Evolutionary conservation across 1,284 basidiomycete genomes (phyloP).

Genomic region (Athelia psychrophila): DNA sequence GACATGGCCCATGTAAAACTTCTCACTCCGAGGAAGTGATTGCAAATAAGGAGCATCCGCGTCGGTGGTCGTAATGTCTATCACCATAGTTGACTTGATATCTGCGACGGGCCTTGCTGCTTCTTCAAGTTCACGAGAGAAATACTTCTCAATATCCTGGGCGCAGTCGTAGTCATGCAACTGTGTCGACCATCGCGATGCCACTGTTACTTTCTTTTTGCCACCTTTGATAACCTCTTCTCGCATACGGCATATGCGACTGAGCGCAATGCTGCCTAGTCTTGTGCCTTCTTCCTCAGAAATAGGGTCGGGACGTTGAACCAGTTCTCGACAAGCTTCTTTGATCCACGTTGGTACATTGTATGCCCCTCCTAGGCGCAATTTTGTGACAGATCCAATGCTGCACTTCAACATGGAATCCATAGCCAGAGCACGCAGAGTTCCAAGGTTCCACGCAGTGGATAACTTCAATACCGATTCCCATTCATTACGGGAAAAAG

Average conservation of each 20-base stretch:
- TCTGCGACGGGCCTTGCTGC: too few relatives aligned
- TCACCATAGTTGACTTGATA: too few relatives aligned
- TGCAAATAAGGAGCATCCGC: too few relatives aligned
- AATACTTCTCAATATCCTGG: too few relatives aligned
- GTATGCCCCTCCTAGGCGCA: background rate
- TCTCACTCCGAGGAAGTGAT: too few relatives aligned
- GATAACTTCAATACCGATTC: constrained; percentile 19
- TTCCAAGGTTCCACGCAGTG: constrained; percentile 18
- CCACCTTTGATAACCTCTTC: background rate
- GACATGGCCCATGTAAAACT: too few relatives aligned
- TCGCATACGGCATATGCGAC: constrained; percentile 1
- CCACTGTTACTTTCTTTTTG: background rate
- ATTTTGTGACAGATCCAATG: background rate
- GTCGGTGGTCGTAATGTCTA: too few relatives aligned
- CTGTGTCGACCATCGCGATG: background rate
- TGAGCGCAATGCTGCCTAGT: background rate
- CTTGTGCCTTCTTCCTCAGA: constrained; percentile 1
- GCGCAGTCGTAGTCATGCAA: too few relatives aligned
- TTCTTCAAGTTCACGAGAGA: too few relatives aligned
- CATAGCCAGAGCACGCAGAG: constrained; percentile 17
- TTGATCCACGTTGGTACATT: constrained; percentile 1
- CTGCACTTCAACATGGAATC: background rate
- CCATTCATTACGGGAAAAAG: constrained; percentile 15
- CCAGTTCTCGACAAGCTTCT: background rate
- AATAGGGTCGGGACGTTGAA: background rate